phyloP scores from a whole-genome alignment of 1,284 basidiomycete genomes.

The Fomes fomentarius region DNA sequence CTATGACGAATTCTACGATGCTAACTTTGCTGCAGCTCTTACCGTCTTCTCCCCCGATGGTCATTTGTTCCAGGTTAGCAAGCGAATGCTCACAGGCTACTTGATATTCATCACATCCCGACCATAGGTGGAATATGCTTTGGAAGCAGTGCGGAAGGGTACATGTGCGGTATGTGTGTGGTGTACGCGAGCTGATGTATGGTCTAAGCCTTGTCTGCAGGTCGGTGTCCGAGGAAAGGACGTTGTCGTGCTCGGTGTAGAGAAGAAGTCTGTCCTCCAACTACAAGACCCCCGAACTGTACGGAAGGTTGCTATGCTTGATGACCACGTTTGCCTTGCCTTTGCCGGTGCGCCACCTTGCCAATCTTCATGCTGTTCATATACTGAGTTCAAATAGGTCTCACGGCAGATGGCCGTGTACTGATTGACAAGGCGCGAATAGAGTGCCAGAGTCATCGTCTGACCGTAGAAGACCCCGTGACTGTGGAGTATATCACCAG shows the following conservation, averaged over 20 bases:
- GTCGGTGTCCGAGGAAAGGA: slow-evolving; percentile 96
- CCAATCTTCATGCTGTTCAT: slow-evolving; percentile 11
- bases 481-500: slow-evolving; percentile 99
- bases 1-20: not conserved
- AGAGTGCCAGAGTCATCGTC: slow-evolving; percentile 96
- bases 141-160: slow-evolving; percentile 96
- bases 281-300: slow-evolving; percentile 98
- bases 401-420: slow-evolving; percentile 97
- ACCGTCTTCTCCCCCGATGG: slow-evolving; percentile 96
- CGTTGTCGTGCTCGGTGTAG: slow-evolving; percentile 96
- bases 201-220: slow-evolving; percentile 46
- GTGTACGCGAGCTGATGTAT: not conserved
- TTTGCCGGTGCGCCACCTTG: slow-evolving; percentile 80
- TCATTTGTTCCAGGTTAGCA: slow-evolving; percentile 84
- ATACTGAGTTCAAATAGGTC: slow-evolving; percentile 53
- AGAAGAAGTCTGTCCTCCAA: slow-evolving; percentile 98
- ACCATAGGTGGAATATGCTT: slow-evolving; percentile 93
- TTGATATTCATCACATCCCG: slow-evolving; percentile 21
- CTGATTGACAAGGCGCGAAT: slow-evolving; percentile 97
- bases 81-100: slow-evolving; percentile 5
- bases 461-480: slow-evolving; percentile 98
- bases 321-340: slow-evolving; percentile 97
- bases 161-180: slow-evolving; percentile 85
- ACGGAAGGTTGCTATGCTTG: slow-evolving; percentile 97
- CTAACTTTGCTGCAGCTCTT: slow-evolving; percentile 57